phyloP scores from a whole-genome alignment of 768 basidiomycete species.

The Auricularia cornea region DNA sequence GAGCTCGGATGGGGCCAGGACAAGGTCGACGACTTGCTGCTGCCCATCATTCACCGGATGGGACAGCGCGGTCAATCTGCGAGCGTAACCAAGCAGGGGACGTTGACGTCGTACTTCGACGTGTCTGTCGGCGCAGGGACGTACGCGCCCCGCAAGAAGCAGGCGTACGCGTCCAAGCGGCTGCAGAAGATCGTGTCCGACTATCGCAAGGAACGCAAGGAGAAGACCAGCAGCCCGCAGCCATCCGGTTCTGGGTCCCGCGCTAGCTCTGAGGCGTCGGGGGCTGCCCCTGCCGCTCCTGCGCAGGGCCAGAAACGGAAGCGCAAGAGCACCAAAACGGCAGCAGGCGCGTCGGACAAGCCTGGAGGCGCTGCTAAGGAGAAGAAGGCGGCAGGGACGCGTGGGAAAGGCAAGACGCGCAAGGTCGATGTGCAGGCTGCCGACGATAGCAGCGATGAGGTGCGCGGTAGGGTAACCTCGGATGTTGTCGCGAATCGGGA shows the following conservation, averaged over 20 bases:
- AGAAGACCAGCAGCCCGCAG: not conserved
- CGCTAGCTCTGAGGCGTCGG: not conserved
- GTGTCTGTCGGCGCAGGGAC: constrained; percentile 57
- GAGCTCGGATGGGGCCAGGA: constrained; percentile 75
- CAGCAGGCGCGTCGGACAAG: not conserved
- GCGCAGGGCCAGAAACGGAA: not conserved
- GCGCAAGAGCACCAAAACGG: too few relatives aligned
- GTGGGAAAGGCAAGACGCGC: not conserved
- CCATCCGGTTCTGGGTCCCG: not conserved
- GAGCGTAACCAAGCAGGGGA: constrained; percentile 67
- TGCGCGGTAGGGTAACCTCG: not conserved
- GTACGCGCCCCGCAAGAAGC: constrained; percentile 67
- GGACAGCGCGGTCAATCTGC: constrained; percentile 64
- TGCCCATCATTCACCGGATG: constrained; percentile 87
- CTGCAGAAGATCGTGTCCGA: constrained; percentile 81
- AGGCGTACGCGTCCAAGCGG: constrained; percentile 79
- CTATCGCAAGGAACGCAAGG: constrained; percentile 42
- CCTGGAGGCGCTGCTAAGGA: not conserved
- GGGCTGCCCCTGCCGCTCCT: not conserved
- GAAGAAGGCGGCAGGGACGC: not conserved
- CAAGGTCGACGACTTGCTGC: constrained; percentile 85
- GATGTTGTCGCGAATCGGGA: not conserved
- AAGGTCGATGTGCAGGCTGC: not conserved
- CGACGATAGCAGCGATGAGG: not conserved
- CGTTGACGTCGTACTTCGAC: constrained; percentile 68